Evolutionary conservation across 805 yeast genomes (phyloP), one percentile per base, ranked within the genome.

Genomic region (Wickerhamomyces bisporus): DNA sequence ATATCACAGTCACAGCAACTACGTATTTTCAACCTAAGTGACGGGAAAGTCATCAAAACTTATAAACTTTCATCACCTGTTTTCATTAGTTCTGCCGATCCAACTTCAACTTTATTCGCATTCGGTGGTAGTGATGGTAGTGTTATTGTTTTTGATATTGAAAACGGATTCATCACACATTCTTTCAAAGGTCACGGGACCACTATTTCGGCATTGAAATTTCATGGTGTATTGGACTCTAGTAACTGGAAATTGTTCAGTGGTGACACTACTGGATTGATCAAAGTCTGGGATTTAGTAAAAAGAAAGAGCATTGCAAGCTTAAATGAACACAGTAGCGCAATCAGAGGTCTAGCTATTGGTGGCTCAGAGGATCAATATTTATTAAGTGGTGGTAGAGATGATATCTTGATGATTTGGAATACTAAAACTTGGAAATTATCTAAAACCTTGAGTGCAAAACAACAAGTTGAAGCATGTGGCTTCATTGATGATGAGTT

Each of bases 61-160:
- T 71, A 73, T 63, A 81, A 75, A 55, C 57, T 84, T 32, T 65
- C 86, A 3, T 81, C 96, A 1, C 96, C 97, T 1, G 83, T 86
- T 2, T 86, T 85, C 58, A 81, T 87, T 10, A 72, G 87, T 32
- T 69, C 82, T 10, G 76, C 75, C 17, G 98, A 93, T 60, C 57
- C 74, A 3, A 86, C 97, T 0, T 81, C 95, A 3, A 79, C 95
- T 3, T 66, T 93, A 26, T 76, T 89, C 53, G 95, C 96, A 15
- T 80, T 93, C 54, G 99, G 99, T 28, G 88, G 95, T 33, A 84
- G 97, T 1, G 98, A 93, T 60, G 98, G 98, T 34, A 74, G 79
- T 30, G 83, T 89, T 14, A 79, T 86, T 32, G 94, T 93, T 1
- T 88, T 95, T 82, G 99, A 93, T 60, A 72, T 93, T 26, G 89